Percentiles rank a stretch among this genome's conserved stretches.
phyloP scores from a whole-genome alignment of 192 early-diverging fungal genomes.

The Irineochytrium annulatum region DNA sequence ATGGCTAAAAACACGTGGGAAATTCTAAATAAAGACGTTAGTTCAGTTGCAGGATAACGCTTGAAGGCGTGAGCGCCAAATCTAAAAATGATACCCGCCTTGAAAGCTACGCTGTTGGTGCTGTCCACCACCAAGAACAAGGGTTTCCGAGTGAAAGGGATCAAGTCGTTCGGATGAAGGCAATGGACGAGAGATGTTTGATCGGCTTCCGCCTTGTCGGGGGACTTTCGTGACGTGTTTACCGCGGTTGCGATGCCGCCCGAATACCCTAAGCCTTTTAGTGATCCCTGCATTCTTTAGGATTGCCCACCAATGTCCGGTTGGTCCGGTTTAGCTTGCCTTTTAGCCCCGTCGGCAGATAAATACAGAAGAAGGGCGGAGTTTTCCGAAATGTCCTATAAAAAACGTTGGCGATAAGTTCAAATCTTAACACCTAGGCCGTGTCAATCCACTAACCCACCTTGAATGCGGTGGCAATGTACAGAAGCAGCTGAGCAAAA shows the following conservation, averaged over 20 bases:
- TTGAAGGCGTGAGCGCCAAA: conserved; percentile 5
- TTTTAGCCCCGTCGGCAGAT: conserved; percentile 78
- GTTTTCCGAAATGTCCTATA: conserved; percentile 79
- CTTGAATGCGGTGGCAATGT: conserved; percentile 89
- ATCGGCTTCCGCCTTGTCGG: conserved; percentile 54
- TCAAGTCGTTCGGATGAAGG: conserved; percentile 82
- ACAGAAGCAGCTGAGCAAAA: conserved; percentile 85
- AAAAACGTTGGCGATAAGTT: not conserved
- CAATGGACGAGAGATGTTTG: conserved; percentile 63
- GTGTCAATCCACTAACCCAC: conserved; percentile 28
- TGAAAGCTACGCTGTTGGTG: conserved; percentile 80
- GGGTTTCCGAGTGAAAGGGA: conserved; percentile 93
- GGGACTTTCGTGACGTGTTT: conserved; percentile 54
- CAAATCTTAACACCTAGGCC: not conserved
- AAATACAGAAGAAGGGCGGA: conserved; percentile 83
- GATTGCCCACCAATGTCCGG: conserved; percentile 36
- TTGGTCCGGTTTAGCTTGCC: conserved; percentile 31
- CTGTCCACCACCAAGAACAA: conserved; percentile 94
- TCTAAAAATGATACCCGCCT: conserved; percentile 43
- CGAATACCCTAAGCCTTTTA: conserved; percentile 52
- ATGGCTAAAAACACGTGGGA: conserved; percentile 84
- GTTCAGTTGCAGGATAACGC: not conserved
- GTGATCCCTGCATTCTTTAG: not conserved
- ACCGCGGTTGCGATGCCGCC: conserved; percentile 72
- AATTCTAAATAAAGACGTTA: conserved; percentile 36